Evolutionary conservation across 2,329 filamentous ascomycete species (phyloP), one percentile per base, ranked within the genome.

Genomic region (Dactylella cylindrospora): DNA sequence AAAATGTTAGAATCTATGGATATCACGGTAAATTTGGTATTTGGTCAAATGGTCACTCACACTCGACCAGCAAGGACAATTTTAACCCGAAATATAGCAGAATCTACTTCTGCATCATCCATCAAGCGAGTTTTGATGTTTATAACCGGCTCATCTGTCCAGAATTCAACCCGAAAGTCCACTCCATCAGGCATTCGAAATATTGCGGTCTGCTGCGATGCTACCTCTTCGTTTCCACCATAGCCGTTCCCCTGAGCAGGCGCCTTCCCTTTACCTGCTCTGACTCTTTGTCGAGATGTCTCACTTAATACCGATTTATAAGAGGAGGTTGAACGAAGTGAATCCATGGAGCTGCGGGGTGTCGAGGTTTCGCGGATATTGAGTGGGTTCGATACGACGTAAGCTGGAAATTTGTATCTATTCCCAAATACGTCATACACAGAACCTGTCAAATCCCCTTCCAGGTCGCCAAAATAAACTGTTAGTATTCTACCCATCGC

Each of bases 341-440:
- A 50, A 6, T 51, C 46, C 19, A 8, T 41, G 2, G 47, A 61
- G 1, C 15, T 19, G n/a, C 54, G 26, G 20, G 46, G 46, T 15
- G n/a, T 28, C 2, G 41, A 32, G 44, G 32, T 22, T 1, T 28
- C 15, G 31, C 41, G 23, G n/a, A 62, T 31, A 29, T 62, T 62
- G 6, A 28, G 31, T 5, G 57, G 57, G 13, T 62, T 41, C 15
- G 23, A 54, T 19, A 62, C n/a, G 7, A 62, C 40, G 29, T 39
- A 47, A 2, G 20, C 6, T 5, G 49, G 49, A 26, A 52, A 43
- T 38, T 33, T 39, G 49, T 62, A 62, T 33, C 23, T 50, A 31
- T 54, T 62, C 17, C 57, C 57, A 5, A 32, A 17, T 2, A 38
- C 33, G 32, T 62, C 57, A 13, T 44, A 62, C n/a, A 36, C 31